Evolutionary conservation across 345 rosid genomes (phyloP).

Genomic region (Jatropha curcas): DNA sequence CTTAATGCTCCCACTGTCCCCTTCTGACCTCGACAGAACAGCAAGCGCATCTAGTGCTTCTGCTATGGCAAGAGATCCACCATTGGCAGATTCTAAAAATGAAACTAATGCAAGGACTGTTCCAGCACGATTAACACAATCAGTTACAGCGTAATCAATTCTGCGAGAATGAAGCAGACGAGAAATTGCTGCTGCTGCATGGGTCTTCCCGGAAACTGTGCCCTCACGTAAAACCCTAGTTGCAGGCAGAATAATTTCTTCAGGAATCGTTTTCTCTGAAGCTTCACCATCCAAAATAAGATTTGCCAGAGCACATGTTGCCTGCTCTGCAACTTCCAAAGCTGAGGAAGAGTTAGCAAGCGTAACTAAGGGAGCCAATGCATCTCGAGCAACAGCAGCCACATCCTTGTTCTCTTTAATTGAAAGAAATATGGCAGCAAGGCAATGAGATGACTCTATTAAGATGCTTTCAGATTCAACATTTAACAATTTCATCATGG

Average conservation of each 20-base stretch:
- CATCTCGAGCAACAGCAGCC: slow-evolving; percentile 81
- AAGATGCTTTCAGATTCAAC: slow-evolving; percentile 80
- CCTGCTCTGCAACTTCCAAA: slow-evolving; percentile 94
- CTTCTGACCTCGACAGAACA: slow-evolving; percentile 74
- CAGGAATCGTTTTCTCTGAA: slow-evolving; percentile 69
- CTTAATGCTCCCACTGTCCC: slow-evolving; percentile 51
- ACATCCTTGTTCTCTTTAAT: slow-evolving; percentile 89
- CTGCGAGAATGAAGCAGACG: slow-evolving; percentile 73
- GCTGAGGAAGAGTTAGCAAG: slow-evolving; percentile 71
- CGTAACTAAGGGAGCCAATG: slow-evolving; percentile 60
- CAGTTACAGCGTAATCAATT: slow-evolving; percentile 70
- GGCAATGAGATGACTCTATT: slow-evolving; percentile 70
- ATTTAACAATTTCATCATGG: slow-evolving; percentile 72
- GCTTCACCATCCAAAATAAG: slow-evolving; percentile 87
- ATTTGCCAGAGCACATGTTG: slow-evolving; percentile 88
- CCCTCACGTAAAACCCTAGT: slow-evolving; percentile 94
- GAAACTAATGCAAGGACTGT: slow-evolving; percentile 93
- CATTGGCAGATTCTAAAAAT: slow-evolving; percentile 72
- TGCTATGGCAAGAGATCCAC: slow-evolving; percentile 62
- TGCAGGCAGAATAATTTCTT: slow-evolving; percentile 86
- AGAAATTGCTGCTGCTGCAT: slow-evolving; percentile 95
- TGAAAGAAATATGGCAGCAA: slow-evolving; percentile 90
- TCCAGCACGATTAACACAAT: slow-evolving; percentile 89
- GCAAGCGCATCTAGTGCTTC: slow-evolving; percentile 97
- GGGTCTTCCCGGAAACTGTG: slow-evolving; percentile 82